Conservation (phyloP, 805 yeast species). For the Lipomyces orientalis region DNA sequence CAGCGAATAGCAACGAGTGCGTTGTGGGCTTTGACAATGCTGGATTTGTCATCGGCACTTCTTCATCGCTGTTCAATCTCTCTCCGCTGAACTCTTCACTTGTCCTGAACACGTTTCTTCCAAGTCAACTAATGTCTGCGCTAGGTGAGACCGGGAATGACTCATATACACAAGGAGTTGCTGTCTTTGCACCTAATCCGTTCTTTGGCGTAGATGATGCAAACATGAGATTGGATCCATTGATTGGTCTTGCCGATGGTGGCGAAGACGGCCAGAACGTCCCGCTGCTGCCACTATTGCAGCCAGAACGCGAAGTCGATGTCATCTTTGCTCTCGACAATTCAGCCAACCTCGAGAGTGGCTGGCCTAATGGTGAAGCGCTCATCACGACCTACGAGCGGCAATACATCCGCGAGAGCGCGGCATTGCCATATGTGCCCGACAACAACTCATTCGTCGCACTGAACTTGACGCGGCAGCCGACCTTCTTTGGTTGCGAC, state of each 20-base stretch:
- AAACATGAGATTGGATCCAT: background rate
- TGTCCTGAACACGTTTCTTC: conserved; percentile 22
- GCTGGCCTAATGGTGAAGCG: conserved; percentile 74
- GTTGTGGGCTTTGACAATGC: conserved; percentile 74
- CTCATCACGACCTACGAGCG: conserved; percentile 55
- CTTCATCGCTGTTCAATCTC: conserved; percentile 51
- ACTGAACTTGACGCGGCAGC: conserved; percentile 59
- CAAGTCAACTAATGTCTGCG: conserved; percentile 49
- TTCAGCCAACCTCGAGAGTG: conserved; percentile 63
- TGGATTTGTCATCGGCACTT: conserved; percentile 71
- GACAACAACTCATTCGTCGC: conserved; percentile 55
- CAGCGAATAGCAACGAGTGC: conserved; percentile 55
- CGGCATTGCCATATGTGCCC: conserved; percentile 71
- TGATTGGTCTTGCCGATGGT: conserved; percentile 70
- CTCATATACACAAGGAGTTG: conserved; percentile 54
- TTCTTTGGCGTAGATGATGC: conserved; percentile 48
- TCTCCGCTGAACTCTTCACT: conserved; percentile 16
- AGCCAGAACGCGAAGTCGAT: conserved; percentile 66
- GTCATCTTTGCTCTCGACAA: conserved; percentile 69
- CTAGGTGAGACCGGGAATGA: conserved; percentile 38
- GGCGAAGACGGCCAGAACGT: conserved; percentile 79
- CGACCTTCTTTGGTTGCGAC: conserved; percentile 85
- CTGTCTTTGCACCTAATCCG: conserved; percentile 76
- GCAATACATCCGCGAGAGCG: conserved; percentile 49
- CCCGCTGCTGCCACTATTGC: conserved; percentile 69